A percentile compares a stretch with the other conserved stretches of the same genome.
Evolutionary conservation across 768 basidiomycete genomes (phyloP).

Genomic region (Auriscalpium orientale): DNA sequence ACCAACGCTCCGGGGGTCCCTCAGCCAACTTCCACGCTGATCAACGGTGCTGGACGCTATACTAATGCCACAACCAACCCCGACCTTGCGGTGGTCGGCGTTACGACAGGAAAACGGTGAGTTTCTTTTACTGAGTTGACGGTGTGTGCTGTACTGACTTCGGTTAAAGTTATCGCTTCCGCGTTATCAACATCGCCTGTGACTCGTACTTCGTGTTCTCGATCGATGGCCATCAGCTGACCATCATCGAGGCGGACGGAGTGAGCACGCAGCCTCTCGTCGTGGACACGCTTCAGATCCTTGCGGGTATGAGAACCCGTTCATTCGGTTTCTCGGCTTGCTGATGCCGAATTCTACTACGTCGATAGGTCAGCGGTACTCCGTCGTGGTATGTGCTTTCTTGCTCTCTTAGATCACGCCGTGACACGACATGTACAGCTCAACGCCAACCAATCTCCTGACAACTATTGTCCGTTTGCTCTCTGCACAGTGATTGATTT

Average conservation of each 20-base stretch:
- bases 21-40: slow-evolving; percentile 30
- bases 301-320: slow-evolving; percentile 7
- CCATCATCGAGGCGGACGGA: slow-evolving; percentile 24
- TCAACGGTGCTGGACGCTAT: slow-evolving; percentile 45
- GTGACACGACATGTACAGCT: background rate
- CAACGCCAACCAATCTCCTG: background rate
- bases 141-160: background rate
- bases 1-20: slow-evolving; percentile 15
- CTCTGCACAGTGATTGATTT: slow-evolving; percentile 2
- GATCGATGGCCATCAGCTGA: slow-evolving; percentile 21
- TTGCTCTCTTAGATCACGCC: background rate
- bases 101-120: slow-evolving; percentile 22
- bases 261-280: slow-evolving; percentile 11
- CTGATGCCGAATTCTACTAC: background rate
- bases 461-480: background rate
- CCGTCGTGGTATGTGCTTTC: background rate
- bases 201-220: slow-evolving; percentile 22
- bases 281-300: slow-evolving; percentile 20
- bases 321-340: background rate
- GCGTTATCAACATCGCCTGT: slow-evolving; percentile 45
- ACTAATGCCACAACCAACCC: slow-evolving; percentile 28
- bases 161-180: slow-evolving; percentile 37
- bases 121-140: background rate
- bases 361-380: background rate
- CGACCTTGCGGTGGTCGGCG: slow-evolving; percentile 37